Base-by-base conservation (phyloP, 768 basidiomycete species). In the Agaricus blazei region DNA sequence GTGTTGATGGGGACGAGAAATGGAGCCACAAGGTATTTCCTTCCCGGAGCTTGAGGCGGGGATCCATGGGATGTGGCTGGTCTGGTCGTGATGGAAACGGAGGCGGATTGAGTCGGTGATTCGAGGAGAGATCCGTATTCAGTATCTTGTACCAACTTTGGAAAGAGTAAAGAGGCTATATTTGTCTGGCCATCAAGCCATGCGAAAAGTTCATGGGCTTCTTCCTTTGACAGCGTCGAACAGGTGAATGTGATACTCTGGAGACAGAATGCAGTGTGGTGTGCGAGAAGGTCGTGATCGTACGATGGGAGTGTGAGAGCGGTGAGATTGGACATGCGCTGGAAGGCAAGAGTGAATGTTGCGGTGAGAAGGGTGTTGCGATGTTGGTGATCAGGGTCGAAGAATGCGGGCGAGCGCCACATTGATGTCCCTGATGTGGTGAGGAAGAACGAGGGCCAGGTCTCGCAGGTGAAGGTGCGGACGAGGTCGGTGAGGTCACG, bases 161-260 rank as follows among this genome's bases (percentile, higher is more conserved):
- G 75, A 42, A 80, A 72, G 9, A 63, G 66, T 42, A 80, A 65
- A 8, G 65, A 59, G 31, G 65, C 66, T 55, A 79, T 67, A 58
- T 75, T 74, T 37, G 66, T 67, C 58, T 77, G 74, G 31, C 75
- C 74, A 53, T 74, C 71, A 31, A 78, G 63, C 75, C 75, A 74
- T 26, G 68, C 64, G 46, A 77, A 73, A 46, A 75, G 46, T 11
- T 68, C 64, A 26, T 60, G 61, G 28, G 61, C 66, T 58, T 77
- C 73, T 29, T 67, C 60, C 24, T 62, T 58, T 2, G 67, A 63
- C 59, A 75, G 64, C 1, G 65, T 63, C 38, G 55, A 52, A 52
- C 66, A 69, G 44, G 74, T 60, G 56, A 78, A 72, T 4, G 72
- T 76, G 14, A 78, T 61, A 19, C 60, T 71, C 51, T 58, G 66